Percentiles rank a stretch among this genome's conserved stretches.
These are phyloP conservation scores for Dryas integrifolia DNA, from an alignment of 331 rosid genomes.

Conservation along the genomic window DNA sequence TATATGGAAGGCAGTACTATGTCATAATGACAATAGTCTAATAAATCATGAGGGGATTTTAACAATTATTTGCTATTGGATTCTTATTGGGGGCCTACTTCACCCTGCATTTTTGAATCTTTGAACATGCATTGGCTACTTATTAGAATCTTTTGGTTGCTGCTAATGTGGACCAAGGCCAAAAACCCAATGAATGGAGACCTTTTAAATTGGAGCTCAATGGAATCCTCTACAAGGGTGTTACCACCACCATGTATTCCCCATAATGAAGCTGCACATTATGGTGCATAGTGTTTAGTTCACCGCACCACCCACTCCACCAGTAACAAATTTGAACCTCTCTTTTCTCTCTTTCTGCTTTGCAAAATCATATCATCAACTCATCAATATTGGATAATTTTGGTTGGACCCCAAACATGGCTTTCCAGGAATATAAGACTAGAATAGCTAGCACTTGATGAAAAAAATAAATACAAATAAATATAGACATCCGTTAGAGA, in stretches of 20 bases:
- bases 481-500: no score
- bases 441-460: no score
- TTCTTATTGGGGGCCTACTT: constrained; percentile 7
- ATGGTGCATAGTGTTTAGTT: background rate
- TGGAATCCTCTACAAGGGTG: background rate
- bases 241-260: background rate
- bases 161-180: constrained; percentile 8
- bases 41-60: constrained; percentile 15
- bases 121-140: constrained; percentile 1
- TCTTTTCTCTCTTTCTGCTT: background rate
- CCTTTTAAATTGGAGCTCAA: constrained; percentile 6
- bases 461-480: no score
- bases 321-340: constrained; percentile 7
- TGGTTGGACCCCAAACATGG: background rate
- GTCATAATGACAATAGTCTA: constrained; percentile 17
- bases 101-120: constrained; percentile 7
- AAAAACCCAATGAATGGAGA: background rate
- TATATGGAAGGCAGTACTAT: background rate
- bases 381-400: background rate
- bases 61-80: constrained; percentile 16
- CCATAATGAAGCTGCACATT: background rate
- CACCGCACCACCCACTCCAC: background rate
- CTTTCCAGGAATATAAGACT: background rate
- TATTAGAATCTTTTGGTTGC: constrained; percentile 17
- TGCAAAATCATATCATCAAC: background rate